Evolutionary conservation across 805 yeast genomes (phyloP).

Genomic region (Nematodospora valgi): DNA sequence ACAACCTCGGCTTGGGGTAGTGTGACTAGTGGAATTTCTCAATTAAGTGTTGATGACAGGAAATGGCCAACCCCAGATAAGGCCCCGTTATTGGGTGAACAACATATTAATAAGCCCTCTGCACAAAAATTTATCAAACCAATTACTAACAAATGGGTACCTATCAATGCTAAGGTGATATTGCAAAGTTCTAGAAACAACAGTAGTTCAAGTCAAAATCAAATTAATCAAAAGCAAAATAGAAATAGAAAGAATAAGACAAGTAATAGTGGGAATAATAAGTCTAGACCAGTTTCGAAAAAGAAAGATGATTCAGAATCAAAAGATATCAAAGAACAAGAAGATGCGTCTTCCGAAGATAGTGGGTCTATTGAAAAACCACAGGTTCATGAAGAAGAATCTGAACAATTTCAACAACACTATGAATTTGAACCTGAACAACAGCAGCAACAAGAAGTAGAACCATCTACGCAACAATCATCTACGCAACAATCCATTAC

Average conservation of each 20-base stretch:
- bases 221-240: slow-evolving; percentile 18
- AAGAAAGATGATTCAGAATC: slow-evolving; percentile 8
- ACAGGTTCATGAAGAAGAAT: slow-evolving; percentile 5
- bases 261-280: slow-evolving; percentile 9
- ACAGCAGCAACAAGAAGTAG: not conserved
- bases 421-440: slow-evolving; percentile 1
- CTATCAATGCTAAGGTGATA: slow-evolving; percentile 40
- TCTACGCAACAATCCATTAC: too few relatives aligned
- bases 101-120: slow-evolving; percentile 12
- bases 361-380: slow-evolving; percentile 2
- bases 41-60: slow-evolving; percentile 33
- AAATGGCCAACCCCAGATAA: slow-evolving; percentile 45
- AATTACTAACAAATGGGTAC: slow-evolving; percentile 43
- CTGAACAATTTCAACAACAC: slow-evolving; percentile 2
- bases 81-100: slow-evolving; percentile 15
- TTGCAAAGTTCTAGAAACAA: slow-evolving; percentile 32
- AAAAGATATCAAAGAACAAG: not conserved
- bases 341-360: slow-evolving; percentile 4
- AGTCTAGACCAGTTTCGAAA: slow-evolving; percentile 4
- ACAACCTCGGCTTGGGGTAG: slow-evolving; percentile 41
- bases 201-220: slow-evolving; percentile 7
- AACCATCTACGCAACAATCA: not conserved
- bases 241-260: slow-evolving; percentile 26
- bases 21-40: slow-evolving; percentile 12
- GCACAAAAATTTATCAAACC: slow-evolving; percentile 39